Evolutionary conservation across 2,329 filamentous ascomycete genomes (phyloP), one percentile per base, ranked within the genome.

Genomic region (Fusarium pseudocircinatum): DNA sequence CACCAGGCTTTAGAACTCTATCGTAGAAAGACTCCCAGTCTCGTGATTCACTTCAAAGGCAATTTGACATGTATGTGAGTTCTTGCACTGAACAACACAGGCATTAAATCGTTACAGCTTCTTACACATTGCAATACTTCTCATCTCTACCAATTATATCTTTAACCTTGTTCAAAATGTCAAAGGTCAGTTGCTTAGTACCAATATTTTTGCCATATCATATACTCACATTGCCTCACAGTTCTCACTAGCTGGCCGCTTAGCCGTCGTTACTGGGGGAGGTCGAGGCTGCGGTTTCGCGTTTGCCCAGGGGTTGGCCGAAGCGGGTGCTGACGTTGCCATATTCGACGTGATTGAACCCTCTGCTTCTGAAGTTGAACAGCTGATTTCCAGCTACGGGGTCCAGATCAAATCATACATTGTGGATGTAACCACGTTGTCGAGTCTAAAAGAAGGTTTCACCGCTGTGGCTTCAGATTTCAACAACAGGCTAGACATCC

Each of bases 221-320:
- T 7, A 12, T 14, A 11, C 30, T 34, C 13, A 54, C 28, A 20
- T n/a, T 10, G 4, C 10, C 18, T 24, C 4, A 4, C 30, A 60
- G 85, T 87, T 88, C 69, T 86, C 84, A 2, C 78, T 88, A 9
- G 81, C 84, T 67, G 85, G 85, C 24, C 84, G 85, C 34, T 79
- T 82, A 37, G 82, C 80, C 65, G 80, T 84, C 57, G 79, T 84
- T 52, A 84, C 81, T 73, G 88, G 90, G 47, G 90, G 85, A 16
- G 89, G 87, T 9, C 87, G 87, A 16, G 90, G 90, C 1, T 92
- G 91, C 75, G 90, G 90, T 43, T 87, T 86, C 50, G 89, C 86
- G 12, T 91, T 91, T 57, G 87, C 86, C 2, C 82, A 86, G 60
- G 87, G 87, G 43, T 91, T 91, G 78, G 84, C 87, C 4, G 79